A percentile compares a stretch with the other conserved stretches of the same genome.
These are phyloP conservation scores for Fusarium newnesense DNA, from an alignment of 2,329 filamentous ascomycete species.

Conservation along the genomic window DNA sequence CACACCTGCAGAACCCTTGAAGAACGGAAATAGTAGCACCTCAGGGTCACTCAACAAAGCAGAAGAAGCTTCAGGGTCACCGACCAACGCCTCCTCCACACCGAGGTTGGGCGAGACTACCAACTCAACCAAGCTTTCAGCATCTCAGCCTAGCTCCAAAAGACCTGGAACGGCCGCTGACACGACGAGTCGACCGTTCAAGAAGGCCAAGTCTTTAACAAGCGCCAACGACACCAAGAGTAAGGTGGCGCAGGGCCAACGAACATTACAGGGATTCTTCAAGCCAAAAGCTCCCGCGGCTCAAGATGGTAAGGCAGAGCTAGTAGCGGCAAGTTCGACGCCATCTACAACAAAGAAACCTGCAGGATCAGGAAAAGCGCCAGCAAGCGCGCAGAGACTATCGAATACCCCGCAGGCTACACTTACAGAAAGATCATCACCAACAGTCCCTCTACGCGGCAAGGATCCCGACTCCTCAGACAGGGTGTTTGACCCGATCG, in stretches of 20 bases:
- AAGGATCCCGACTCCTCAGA: conserved; percentile 40
- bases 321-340: conserved; percentile 8
- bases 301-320: conserved; percentile 12
- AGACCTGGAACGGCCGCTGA: conserved; percentile 23
- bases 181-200: conserved; percentile 25
- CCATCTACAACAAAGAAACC: conserved; percentile 29
- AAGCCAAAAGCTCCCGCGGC: conserved; percentile 56
- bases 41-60: neutral
- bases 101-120: neutral
- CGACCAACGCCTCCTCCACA: neutral
- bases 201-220: conserved; percentile 42
- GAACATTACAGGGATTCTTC: conserved; percentile 83
- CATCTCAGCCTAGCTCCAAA: conserved; percentile 20
- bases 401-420: neutral
- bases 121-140: conserved; percentile 1
- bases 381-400: neutral
- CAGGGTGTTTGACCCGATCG: conserved; percentile 73
- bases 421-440: neutral
- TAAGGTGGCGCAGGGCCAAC: conserved; percentile 53
- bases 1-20: neutral
- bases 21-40: neutral
- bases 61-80: neutral
- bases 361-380: neutral
- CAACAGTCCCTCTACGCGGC: neutral
- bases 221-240: conserved; percentile 45